A percentile compares a stretch with the other conserved stretches of the same genome.
Conservation (phyloP, 2,329 filamentous ascomycete species). For the Dothideomycetes sp. region DNA sequence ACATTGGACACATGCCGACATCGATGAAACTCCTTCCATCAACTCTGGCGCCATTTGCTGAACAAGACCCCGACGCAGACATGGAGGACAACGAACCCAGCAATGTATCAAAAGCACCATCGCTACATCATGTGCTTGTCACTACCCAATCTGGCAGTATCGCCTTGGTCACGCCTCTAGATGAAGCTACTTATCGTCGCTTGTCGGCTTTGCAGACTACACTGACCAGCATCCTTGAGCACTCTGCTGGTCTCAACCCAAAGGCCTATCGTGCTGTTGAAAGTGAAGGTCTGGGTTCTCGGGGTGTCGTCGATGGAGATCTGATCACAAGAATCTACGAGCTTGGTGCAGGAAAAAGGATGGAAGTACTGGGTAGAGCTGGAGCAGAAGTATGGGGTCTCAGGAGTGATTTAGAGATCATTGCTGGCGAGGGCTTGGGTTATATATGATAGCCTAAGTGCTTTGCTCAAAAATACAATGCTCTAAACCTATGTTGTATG, state of each 20-base stretch:
- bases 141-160: conserved; percentile 69
- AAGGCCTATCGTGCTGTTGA: conserved; percentile 60
- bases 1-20: conserved; percentile 70
- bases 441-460: no score
- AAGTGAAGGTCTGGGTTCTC: conserved; percentile 39
- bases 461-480: no score
- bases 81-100: conserved; percentile 15
- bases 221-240: conserved; percentile 64
- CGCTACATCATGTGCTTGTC: conserved; percentile 51
- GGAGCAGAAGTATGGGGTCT: conserved; percentile 60
- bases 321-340: conserved; percentile 67
- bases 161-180: conserved; percentile 65
- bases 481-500: no score
- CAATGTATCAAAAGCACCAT: conserved; percentile 20
- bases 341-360: conserved; percentile 59
- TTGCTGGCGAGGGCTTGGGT: conserved; percentile 55
- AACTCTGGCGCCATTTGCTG: conserved; percentile 40
- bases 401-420: conserved; percentile 57
- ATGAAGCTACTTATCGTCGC: conserved; percentile 73
- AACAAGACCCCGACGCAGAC: conserved; percentile 22
- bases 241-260: conserved; percentile 73
- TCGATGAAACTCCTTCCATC: conserved; percentile 68
- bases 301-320: conserved; percentile 70
- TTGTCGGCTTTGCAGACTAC: conserved; percentile 74
- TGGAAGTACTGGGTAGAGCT: conserved; percentile 65